phyloP scores from a whole-genome alignment of 1,284 basidiomycete species.

The Marasmius oreades region DNA sequence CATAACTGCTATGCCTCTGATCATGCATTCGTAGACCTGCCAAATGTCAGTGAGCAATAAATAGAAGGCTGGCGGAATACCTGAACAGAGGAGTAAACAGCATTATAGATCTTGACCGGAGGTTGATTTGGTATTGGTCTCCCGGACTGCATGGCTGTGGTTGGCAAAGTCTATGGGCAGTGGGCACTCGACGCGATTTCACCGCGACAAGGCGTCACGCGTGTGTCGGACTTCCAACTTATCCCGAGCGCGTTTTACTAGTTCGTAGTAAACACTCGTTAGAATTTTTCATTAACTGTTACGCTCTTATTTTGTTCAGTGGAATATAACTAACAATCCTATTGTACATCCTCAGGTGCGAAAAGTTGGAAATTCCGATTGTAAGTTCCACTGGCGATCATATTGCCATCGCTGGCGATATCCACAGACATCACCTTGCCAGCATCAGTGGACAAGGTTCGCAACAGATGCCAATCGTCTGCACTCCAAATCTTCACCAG shows the following conservation, averaged over 20 bases:
- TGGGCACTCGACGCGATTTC: conserved; percentile 4
- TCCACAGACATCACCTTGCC: conserved; percentile 99
- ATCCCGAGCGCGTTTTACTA: background rate
- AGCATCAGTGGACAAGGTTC: conserved; percentile 87
- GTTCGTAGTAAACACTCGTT: background rate
- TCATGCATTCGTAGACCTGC: conserved; percentile 94
- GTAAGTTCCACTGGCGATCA: conserved; percentile 88
- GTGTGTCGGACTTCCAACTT: conserved; percentile 4
- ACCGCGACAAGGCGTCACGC: conserved; percentile 1
- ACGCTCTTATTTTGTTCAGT: background rate
- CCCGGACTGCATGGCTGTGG: conserved; percentile 4
- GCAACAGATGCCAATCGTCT: conserved; percentile 94
- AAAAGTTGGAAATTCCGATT: conserved; percentile 72
- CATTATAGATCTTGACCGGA: conserved; percentile 84
- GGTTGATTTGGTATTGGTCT: conserved; percentile 38
- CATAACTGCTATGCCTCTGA: conserved; percentile 98
- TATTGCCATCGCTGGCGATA: conserved; percentile 76
- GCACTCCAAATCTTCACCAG: conserved; percentile 96
- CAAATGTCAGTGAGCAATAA: conserved; percentile 32
- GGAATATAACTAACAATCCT: background rate
- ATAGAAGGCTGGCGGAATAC: conserved; percentile 33
- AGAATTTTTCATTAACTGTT: background rate
- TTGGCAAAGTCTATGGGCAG: conserved; percentile 1
- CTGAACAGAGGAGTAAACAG: conserved; percentile 84
- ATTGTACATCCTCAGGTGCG: conserved; percentile 5